Evolutionary conservation across 306 rosid species (phyloP), one percentile per base, ranked within the genome.

Genomic region (Trifolium repens): DNA sequence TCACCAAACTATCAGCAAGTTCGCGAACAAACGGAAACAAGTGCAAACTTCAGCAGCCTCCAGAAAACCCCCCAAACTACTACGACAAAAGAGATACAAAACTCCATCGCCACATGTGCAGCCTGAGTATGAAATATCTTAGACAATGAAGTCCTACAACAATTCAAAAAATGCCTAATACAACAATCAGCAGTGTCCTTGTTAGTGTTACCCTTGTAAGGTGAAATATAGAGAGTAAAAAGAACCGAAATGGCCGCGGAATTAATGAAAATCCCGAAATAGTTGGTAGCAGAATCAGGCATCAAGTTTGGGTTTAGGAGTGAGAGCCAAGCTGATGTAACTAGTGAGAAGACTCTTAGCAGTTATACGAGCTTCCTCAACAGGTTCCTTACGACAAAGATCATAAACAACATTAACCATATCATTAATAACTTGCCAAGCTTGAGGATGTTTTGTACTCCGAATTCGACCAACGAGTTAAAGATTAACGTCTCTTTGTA

Each of bases 341-440:
- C 55, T 87, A 11, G 73, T 69, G 52, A 94, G 74, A 11, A 86
- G 77, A 9, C 26, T 68, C 24, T 79, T 87, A 27, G 91, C 71
- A 6, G 57, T 74, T 54, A 86, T 85, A n/a, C 8, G 5, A 0
- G 94, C 67, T 2, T 82, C 81, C 16, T 12, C 58, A 7, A 80
- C 14, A 14, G 17, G 5, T 32, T 86, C 94, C 4, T 94, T 90
- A 2, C 81, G 69, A 76, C 89, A 91, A 37, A 94, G 90, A 4
- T 94, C 85, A 14, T 80, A 82, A 2, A 85, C 63, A 6, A 84
- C 46, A 0, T 90, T 82, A 30, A 88, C 83, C 71, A 91, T 85
- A 72, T 91, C 96, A 47, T 91, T 88, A 1, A 94, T 72, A 6
- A 90, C 79, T 55, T 90, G 93, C 98, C 98, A 94, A 0, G 94